These are phyloP conservation scores for Penicillium sp. DNA, from an alignment of 2,329 filamentous ascomycete species.

Conservation along the genomic window DNA sequence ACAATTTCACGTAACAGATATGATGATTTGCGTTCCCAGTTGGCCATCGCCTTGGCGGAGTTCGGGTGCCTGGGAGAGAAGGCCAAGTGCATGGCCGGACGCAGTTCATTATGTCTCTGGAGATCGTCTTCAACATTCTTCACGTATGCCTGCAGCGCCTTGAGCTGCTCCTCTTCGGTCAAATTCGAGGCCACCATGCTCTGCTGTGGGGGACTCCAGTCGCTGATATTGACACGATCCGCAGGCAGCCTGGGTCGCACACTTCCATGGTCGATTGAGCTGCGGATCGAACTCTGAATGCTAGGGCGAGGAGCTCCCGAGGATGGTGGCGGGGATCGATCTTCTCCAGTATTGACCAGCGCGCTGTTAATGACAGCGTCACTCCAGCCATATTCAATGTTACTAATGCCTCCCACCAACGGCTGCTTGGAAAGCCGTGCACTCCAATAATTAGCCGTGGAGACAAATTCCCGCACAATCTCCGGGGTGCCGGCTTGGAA, in stretches of 20 bases:
- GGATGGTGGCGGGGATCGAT: conserved; percentile 31
- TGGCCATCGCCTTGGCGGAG: conserved; percentile 79
- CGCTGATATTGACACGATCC: conserved; percentile 78
- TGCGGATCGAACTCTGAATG: conserved; percentile 63
- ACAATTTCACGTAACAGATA: conserved; percentile 92
- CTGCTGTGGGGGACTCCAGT: conserved; percentile 87
- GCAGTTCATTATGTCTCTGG: conserved; percentile 81
- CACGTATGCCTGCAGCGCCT: conserved; percentile 74
- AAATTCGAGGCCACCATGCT: conserved; percentile 83
- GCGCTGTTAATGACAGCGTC: conserved; percentile 80
- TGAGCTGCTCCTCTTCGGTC: conserved; percentile 77
- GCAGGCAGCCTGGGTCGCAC: conserved; percentile 72
- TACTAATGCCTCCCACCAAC: conserved; percentile 87
- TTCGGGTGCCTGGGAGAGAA: conserved; percentile 86
- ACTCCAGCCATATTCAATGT: conserved; percentile 97
- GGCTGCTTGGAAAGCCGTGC: conserved; percentile 92
- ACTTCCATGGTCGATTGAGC: conserved; percentile 66
- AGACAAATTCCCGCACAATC: conserved; percentile 91
- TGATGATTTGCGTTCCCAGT: conserved; percentile 95
- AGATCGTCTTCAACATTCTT: conserved; percentile 83
- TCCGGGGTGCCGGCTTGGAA: conserved; percentile 97
- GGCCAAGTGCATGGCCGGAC: conserved; percentile 82
- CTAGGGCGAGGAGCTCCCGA: conserved; percentile 50
- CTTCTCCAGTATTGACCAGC: conserved; percentile 56
- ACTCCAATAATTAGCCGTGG: conserved; percentile 96